phyloP scores from a whole-genome alignment of 208 protist species.

The Crithidia sp. region DNA sequence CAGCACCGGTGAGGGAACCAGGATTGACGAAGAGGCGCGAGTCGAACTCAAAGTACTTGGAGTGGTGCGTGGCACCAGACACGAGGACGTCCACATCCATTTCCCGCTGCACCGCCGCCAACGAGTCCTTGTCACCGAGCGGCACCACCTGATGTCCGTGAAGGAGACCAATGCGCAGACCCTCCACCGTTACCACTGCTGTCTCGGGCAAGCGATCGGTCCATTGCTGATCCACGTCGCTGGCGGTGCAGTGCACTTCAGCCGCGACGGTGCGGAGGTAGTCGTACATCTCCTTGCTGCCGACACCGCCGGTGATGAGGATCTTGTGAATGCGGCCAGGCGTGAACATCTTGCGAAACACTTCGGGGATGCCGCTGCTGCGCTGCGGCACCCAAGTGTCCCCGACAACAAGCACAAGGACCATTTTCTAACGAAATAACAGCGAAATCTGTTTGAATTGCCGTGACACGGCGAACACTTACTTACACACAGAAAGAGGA shows the following conservation, averaged over 20 bases:
- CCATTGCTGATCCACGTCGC: constrained; percentile 95
- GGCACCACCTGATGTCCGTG: constrained; percentile 98
- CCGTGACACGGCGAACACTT: too few relatives aligned
- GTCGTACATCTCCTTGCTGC: constrained; percentile 93
- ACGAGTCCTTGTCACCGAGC: constrained; percentile 94
- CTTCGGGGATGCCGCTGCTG: constrained; percentile 90
- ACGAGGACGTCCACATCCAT: constrained; percentile 99
- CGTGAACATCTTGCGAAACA: constrained; percentile 96
- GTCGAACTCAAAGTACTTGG: constrained; percentile 93
- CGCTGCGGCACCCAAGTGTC: constrained; percentile 99
- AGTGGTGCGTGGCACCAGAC: constrained; percentile 93
- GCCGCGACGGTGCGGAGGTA: constrained; percentile 95
- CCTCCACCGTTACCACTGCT: constrained; percentile 94
- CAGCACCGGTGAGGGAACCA: constrained; percentile 98
- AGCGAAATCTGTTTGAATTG: not conserved
- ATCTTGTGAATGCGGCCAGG: constrained; percentile 97
- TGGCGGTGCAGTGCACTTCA: constrained; percentile 97
- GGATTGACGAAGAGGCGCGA: constrained; percentile 99
- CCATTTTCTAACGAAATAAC: constrained; percentile 40
- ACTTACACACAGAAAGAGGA: too few relatives aligned
- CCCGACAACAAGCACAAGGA: constrained; percentile 98
- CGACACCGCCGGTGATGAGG: constrained; percentile 99
- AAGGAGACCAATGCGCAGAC: constrained; percentile 97
- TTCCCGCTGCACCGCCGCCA: constrained; percentile 95
- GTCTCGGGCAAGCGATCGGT: constrained; percentile 82